A percentile compares a stretch with the other conserved stretches of the same genome.
Conservation (phyloP, 176 grass and related monocot genomes). For the Guadua angustifolia region DNA sequence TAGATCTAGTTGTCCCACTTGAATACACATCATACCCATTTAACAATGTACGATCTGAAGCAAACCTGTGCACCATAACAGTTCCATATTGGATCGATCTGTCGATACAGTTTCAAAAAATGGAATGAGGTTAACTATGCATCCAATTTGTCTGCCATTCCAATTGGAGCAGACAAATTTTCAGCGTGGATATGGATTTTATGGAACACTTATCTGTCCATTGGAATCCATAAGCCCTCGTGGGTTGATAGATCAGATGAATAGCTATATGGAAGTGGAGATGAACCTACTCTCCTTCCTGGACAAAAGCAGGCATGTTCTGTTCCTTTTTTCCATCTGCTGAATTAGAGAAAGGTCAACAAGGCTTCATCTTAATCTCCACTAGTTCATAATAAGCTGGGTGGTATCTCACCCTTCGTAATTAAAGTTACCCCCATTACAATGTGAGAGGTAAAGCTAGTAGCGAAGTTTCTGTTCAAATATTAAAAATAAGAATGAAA, state of each 20-base stretch:
- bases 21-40: not conserved
- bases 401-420: not conserved
- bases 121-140: constrained; percentile 20
- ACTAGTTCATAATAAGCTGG: not conserved
- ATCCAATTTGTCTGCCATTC: constrained; percentile 34
- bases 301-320: not conserved
- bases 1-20: constrained; percentile 35
- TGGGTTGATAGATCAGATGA: not conserved
- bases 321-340: constrained; percentile 8
- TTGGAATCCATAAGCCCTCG: not conserved
- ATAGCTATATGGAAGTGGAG: constrained; percentile 5
- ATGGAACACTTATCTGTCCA: constrained; percentile 3
- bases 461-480: not conserved
- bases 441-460: not conserved
- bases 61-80: constrained; percentile 30
- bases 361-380: not conserved
- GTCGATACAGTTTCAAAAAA: not conserved
- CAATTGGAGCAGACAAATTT: constrained; percentile 31
- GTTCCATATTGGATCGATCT: constrained; percentile 23
- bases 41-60: not conserved
- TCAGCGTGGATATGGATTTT: constrained; percentile 28
- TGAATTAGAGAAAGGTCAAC: not conserved
- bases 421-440: not conserved
- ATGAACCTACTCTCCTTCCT: constrained; percentile 30
- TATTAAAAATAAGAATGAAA: not conserved